Base-by-base conservation (phyloP, 2,329 filamentous ascomycete genomes). In the Allantophomopsis lycopodina region DNA sequence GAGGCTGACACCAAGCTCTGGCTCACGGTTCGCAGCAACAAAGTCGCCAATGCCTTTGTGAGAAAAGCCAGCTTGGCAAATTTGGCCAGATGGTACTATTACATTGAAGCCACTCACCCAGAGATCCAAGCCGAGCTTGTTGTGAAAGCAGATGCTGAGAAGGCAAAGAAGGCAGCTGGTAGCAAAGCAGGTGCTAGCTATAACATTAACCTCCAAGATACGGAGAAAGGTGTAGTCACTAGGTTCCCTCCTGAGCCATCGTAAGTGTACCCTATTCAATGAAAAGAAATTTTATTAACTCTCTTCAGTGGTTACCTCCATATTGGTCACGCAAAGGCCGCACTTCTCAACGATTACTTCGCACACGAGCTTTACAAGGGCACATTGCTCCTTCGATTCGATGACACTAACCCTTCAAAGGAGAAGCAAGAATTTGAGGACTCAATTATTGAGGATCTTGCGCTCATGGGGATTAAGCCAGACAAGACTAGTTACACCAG, bases 371-470 rank as follows among this genome's bases (percentile, higher is more conserved):
- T 86, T 51, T 94, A 94, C 68, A 79, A 89, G 44, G 91, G 91
- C 53, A 93, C 82, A 53, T 70, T 98, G 51, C 78, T 93, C 43
- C 75, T 96, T 37, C 83, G 91, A 44, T 91, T 98, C 55, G 91
- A 98, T 57, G 91, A 98, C 56, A 98, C 91, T 41, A 98, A 98
- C 63, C 91, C 91, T 7, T 79, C 83, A 44, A 96, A 96, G 60
- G 91, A 98, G 69, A 95, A 94, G 67, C 79, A 89, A 58, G 91
- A 96, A 64, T 98, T 81, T 59, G 81, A 96, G 58, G 87, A 96
- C 61, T 74, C 87, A 5, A 98, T 98, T 46, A 69, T 94, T 32
- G 82, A 94, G 64, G 91, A 98, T 60, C 73, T 95, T 38, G 77
- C 79, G 37, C 71, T 96, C 39, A 86, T 98, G 71, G 89, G 88